Evolutionary conservation across 2,329 filamentous ascomycete species (phyloP).

Genomic region (Dendrostoma leiphaemia): DNA sequence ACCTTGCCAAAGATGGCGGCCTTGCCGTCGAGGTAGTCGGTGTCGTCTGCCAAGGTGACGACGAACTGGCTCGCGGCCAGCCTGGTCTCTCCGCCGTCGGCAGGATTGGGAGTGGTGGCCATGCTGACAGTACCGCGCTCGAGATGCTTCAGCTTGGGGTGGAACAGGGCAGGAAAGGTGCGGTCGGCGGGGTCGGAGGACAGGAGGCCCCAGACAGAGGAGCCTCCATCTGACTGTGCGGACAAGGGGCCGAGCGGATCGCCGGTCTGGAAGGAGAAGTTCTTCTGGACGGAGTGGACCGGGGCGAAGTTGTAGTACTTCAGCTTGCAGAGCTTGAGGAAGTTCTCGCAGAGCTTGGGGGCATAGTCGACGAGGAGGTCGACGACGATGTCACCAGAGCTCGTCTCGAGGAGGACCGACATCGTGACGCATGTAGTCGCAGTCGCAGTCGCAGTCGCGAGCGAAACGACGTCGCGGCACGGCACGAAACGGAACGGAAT

Average conservation of each 20-base stretch:
- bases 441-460: neutral
- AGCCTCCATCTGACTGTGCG: conserved; percentile 83
- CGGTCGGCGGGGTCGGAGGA: conserved; percentile 65
- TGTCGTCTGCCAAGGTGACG: conserved; percentile 83
- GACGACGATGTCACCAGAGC: conserved; percentile 88
- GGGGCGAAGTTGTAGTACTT: conserved; percentile 99
- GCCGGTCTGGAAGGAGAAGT: conserved; percentile 95
- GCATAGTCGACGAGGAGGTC: conserved; percentile 87
- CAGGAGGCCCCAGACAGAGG: conserved; percentile 86
- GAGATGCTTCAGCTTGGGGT: conserved; percentile 82
- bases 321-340: conserved; percentile 96
- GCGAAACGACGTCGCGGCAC: neutral
- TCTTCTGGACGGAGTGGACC: conserved; percentile 86
- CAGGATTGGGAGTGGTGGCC: conserved; percentile 79
- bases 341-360: conserved; percentile 93
- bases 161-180: conserved; percentile 80
- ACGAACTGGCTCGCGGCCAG: conserved; percentile 91
- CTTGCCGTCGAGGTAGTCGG: conserved; percentile 88
- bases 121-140: conserved; percentile 94
- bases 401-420: conserved; percentile 94
- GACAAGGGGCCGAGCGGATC: conserved; percentile 88
- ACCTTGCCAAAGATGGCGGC: conserved; percentile 95
- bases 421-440: conserved; percentile 44
- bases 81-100: conserved; percentile 71
- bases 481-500: too few species aligned